Evolutionary conservation across 2,329 filamentous ascomycete species (phyloP).

Genomic region (Colletotrichum echinochloae): DNA sequence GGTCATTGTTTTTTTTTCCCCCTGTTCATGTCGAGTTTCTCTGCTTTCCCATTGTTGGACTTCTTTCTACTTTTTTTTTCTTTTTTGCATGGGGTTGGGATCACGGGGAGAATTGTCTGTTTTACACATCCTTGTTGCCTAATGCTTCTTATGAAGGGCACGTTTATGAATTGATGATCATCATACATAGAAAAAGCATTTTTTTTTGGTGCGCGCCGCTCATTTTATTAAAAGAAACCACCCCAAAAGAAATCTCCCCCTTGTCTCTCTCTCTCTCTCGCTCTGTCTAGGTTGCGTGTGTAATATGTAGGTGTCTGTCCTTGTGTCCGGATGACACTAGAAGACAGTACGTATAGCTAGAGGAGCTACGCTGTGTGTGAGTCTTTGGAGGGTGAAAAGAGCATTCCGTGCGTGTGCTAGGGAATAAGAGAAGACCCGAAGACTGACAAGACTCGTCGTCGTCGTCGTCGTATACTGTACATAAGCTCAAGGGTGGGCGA

Average conservation of each 20-base stretch:
- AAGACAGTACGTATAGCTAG: background rate
- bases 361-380: background rate
- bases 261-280: background rate
- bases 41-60: background rate
- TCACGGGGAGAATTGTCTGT: slow-evolving; percentile 14
- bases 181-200: slow-evolving; percentile 37
- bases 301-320: background rate
- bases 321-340: background rate
- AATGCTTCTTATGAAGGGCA: slow-evolving; percentile 39
- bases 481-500: background rate
- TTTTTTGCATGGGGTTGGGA: slow-evolving; percentile 29
- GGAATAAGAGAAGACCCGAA: background rate
- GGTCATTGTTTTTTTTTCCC: background rate
- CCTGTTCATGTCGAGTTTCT: background rate
- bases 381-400: background rate
- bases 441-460: slow-evolving; percentile 3
- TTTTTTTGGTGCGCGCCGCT: slow-evolving; percentile 15
- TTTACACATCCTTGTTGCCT: slow-evolving; percentile 35
- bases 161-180: slow-evolving; percentile 40
- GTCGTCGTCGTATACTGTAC: background rate
- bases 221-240: slow-evolving; percentile 13
- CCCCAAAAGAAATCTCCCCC: no score
- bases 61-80: background rate
- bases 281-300: background rate
- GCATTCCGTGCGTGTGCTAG: background rate